These are phyloP conservation scores for Cinnamomum micranthum DNA, from an alignment of 164 flowering plant species.

Conservation along the genomic window DNA sequence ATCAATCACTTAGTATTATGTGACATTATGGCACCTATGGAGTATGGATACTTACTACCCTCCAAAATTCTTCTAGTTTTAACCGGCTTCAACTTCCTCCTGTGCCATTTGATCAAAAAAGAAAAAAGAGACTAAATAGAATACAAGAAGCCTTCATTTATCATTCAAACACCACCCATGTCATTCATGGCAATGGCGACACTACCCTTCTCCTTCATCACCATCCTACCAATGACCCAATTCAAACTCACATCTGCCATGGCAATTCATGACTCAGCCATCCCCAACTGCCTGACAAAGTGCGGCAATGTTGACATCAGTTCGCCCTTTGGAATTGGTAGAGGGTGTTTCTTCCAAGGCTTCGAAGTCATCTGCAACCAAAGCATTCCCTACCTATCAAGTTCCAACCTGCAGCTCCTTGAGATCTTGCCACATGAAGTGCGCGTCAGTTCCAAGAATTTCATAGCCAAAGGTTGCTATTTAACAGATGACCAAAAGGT, in stretches of 20 bases:
- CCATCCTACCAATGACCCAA: not conserved
- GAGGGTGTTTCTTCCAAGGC: constrained; percentile 2
- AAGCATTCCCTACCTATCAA: not conserved
- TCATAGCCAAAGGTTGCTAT: not conserved
- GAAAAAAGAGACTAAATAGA: not conserved
- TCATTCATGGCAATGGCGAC: not conserved
- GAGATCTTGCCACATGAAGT: constrained; percentile 3
- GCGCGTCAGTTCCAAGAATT: constrained; percentile 2
- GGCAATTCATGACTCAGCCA: not conserved
- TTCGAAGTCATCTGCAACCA: constrained; percentile 7
- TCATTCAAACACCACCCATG: not conserved
- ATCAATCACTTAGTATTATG: too few relatives aligned
- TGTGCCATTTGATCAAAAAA: not conserved
- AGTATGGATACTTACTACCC: too few relatives aligned
- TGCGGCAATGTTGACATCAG: constrained; percentile 3
- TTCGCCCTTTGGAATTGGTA: constrained; percentile 8
- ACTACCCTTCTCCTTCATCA: not conserved
- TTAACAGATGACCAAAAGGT: too few relatives aligned
- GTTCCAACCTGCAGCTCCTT: not conserved
- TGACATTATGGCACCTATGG: too few relatives aligned
- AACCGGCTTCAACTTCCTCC: not conserved
- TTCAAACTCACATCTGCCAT: not conserved
- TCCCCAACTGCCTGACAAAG: not conserved
- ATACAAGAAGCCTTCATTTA: not conserved
- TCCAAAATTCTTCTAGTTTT: not conserved